Evolutionary conservation across 2,329 filamentous ascomycete genomes (phyloP).

Genomic region (Rutstroemia sp.): DNA sequence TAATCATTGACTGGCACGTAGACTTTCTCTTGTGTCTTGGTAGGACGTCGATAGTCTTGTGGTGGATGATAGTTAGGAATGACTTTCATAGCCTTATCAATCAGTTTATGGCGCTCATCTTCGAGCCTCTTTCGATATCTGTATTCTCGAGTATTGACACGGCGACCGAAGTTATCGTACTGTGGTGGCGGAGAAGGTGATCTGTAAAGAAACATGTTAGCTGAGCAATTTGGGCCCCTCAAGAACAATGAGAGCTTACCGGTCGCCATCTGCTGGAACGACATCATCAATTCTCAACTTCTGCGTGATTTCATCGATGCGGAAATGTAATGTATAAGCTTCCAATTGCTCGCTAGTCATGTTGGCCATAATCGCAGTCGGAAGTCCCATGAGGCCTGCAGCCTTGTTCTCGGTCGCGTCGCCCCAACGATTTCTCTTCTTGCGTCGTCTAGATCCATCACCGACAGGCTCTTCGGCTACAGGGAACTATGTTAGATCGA

Average conservation of each 20-base stretch:
- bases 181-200: constrained; percentile 93
- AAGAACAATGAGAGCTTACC: constrained; percentile 49
- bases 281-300: constrained; percentile 99
- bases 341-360: constrained; percentile 99
- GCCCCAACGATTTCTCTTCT: constrained; percentile 98
- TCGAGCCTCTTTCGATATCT: constrained; percentile 97
- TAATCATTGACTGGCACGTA: constrained; percentile 99
- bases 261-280: constrained; percentile 89
- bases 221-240: background rate
- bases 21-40: constrained; percentile 99
- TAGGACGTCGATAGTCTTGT: constrained; percentile 95
- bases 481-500: constrained; percentile 11
- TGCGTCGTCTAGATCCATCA: constrained; percentile 81
- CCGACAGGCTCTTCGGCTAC: constrained; percentile 25
- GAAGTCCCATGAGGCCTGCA: constrained; percentile 92
- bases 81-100: constrained; percentile 98
- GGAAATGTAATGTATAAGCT: constrained; percentile 90
- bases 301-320: constrained; percentile 98
- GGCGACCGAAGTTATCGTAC: constrained; percentile 98
- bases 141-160: constrained; percentile 98
- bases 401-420: constrained; percentile 98
- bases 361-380: constrained; percentile 90
- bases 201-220: constrained; percentile 40
- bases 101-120: constrained; percentile 96
- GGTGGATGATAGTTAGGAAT: constrained; percentile 99